Conservation (phyloP, 495 filamentous ascomycete genomes). For the Neurospora tetraspora region DNA sequence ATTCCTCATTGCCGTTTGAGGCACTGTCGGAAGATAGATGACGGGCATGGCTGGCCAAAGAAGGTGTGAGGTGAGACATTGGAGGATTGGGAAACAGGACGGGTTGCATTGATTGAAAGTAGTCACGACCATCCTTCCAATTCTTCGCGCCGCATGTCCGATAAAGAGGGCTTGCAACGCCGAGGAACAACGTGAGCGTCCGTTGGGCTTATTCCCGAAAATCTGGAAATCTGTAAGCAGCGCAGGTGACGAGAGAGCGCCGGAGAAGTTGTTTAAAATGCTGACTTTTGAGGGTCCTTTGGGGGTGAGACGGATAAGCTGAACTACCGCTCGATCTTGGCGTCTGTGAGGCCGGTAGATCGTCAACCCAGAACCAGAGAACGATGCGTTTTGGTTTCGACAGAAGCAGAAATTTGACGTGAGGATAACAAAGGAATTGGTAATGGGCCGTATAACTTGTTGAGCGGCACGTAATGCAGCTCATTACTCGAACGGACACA, state of each 20-base stretch:
- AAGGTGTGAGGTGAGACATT: not conserved
- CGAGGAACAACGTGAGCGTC: not conserved
- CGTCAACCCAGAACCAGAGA: not conserved
- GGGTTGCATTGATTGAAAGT: not conserved
- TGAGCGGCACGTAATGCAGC: not conserved
- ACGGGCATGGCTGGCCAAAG: not conserved
- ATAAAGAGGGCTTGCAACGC: not conserved
- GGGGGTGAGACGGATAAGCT: not conserved
- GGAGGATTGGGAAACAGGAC: not conserved
- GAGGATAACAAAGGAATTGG: not conserved
- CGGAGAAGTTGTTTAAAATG: not conserved
- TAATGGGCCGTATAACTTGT: not conserved
- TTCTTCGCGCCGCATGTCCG: not conserved
- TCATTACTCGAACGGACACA: not conserved
- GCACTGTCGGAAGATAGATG: not conserved
- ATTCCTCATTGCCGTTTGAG: not conserved
- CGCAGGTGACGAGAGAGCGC: not conserved
- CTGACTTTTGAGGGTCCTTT: not conserved
- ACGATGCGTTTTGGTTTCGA: not conserved
- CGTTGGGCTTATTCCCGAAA: not conserved
- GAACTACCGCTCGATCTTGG: not conserved
- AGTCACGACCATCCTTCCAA: not conserved
- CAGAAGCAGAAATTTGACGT: not conserved
- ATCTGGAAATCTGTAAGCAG: not conserved
- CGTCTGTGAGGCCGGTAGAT: not conserved